Percentiles rank a stretch among this genome's conserved stretches.
Conservation (phyloP, 169 alveolate genomes). For the Plasmodium knowlesi region DNA sequence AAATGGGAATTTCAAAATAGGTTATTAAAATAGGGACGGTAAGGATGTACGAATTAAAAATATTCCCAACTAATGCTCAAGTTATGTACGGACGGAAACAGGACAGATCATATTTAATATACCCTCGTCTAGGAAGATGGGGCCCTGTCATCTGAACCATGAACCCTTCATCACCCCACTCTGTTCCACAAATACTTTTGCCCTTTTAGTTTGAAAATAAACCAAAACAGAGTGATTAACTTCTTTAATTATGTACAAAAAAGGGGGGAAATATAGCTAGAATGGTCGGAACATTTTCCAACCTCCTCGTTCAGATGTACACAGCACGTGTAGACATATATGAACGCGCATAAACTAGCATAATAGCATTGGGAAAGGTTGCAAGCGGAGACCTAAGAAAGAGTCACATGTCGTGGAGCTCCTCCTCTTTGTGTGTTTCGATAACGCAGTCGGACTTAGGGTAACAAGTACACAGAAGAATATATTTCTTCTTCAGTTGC, state of each 20-base stretch:
- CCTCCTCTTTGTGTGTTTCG: constrained; percentile 89
- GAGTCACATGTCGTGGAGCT: constrained; percentile 76
- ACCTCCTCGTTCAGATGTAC: not conserved
- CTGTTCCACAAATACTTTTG: not conserved
- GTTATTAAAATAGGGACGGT: not conserved
- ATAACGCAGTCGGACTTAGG: constrained; percentile 89
- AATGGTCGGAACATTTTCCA: not conserved
- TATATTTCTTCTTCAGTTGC: constrained; percentile 84
- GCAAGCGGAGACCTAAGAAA: not conserved
- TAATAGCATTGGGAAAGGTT: not conserved
- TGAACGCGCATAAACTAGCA: not conserved
- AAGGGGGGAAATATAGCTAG: not conserved
- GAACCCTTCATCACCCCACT: not conserved
- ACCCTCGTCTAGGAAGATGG: not conserved
- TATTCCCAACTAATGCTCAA: not conserved
- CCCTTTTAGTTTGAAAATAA: not conserved
- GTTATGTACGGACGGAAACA: not conserved
- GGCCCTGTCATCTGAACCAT: not conserved
- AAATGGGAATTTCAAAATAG: not conserved
- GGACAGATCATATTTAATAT: not conserved
- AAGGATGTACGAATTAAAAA: not conserved
- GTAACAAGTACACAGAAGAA: constrained; percentile 87
- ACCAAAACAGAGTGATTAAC: not conserved
- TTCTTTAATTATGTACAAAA: not conserved
- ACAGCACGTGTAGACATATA: not conserved